Base-by-base conservation (phyloP, 2,329 filamentous ascomycete species). In the Nigrospora sphaerica region DNA sequence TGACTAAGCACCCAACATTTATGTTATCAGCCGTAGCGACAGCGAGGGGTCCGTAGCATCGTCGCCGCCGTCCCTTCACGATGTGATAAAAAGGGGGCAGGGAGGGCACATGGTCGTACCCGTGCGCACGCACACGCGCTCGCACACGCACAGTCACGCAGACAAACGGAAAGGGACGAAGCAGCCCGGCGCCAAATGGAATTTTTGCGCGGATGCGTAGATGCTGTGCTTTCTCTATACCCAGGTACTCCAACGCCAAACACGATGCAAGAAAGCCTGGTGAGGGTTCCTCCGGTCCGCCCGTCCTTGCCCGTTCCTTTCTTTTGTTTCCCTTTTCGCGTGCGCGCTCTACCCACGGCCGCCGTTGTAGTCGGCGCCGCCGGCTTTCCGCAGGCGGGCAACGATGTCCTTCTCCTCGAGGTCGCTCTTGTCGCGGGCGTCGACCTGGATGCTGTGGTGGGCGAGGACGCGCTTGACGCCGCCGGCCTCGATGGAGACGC, bases 341-440 rank as follows among this genome's bases (percentile, higher is more conserved):
- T 16, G 2, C 4, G 7, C 23, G 2, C 12, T 12, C n/a, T n/a
- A 80, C 10, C 78, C 80, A 52, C 80, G 65, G 12, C 78, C 82
- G 9, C 82, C 81, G 58, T 86, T 83, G 72, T 86, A 87, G 64
- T 86, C 83, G 14, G 83, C 83, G 32, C 83, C 83, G 46, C 83
- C 83, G 4, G 78, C 81, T 68, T 78, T 83, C 62, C 83, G 69
- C 65, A 86, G 64, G 58, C 75, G 67, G 49, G 72, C 62, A 14
- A 85, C 78, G 44, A 87, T 74, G 17, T 83, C 80, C 51, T 69
- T 67, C 65, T 82, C 78, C 16, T 78, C 74, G 46, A 87, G 62
- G 58, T 87, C 83, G 28, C 66, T 64, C 63, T 68, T 72, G 55
- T 84, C 79, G 49, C 71, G 68, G 3, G 81, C 79, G 57, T 84